phyloP scores from a whole-genome alignment of 805 yeast genomes.

The Cyberlindnera misumaiensis region DNA sequence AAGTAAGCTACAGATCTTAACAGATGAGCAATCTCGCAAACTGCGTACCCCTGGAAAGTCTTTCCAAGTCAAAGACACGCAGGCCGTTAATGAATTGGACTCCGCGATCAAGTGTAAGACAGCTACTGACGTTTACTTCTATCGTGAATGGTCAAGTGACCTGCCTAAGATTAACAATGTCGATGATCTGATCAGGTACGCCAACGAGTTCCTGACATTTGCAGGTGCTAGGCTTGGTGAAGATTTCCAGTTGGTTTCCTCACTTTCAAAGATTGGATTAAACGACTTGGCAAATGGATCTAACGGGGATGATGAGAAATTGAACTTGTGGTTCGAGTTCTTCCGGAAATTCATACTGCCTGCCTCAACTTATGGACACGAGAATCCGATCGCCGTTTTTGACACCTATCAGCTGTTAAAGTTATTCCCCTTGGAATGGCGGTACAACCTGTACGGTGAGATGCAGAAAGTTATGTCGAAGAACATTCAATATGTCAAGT shows the following conservation, averaged over 20 bases:
- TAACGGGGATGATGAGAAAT: slow-evolving; percentile 12
- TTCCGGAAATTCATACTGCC: slow-evolving; percentile 65
- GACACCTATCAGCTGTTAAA: slow-evolving; percentile 52
- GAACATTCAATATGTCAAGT: slow-evolving; percentile 45
- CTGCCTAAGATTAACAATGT: slow-evolving; percentile 32
- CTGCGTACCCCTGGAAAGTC: not conserved
- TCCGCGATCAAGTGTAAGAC: not conserved
- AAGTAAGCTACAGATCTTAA: slow-evolving; percentile 16
- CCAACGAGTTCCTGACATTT: slow-evolving; percentile 44
- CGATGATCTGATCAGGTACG: slow-evolving; percentile 40
- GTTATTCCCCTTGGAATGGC: slow-evolving; percentile 48
- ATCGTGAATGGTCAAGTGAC: slow-evolving; percentile 39
- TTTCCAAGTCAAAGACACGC: not conserved
- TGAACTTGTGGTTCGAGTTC: slow-evolving; percentile 48
- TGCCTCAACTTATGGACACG: slow-evolving; percentile 36
- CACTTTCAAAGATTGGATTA: slow-evolving; percentile 55
- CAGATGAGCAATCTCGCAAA: slow-evolving; percentile 4
- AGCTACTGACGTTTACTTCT: slow-evolving; percentile 32
- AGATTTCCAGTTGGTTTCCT: slow-evolving; percentile 41
- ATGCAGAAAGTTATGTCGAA: slow-evolving; percentile 52
- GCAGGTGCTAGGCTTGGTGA: slow-evolving; percentile 49
- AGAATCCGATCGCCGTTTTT: slow-evolving; percentile 53
- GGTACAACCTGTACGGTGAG: slow-evolving; percentile 81
- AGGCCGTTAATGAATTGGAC: not conserved
- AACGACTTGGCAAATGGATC: slow-evolving; percentile 26